Evolutionary conservation across 352 stramenopile genomes (phyloP).

Genomic region (Phytophthora pluvialis): DNA sequence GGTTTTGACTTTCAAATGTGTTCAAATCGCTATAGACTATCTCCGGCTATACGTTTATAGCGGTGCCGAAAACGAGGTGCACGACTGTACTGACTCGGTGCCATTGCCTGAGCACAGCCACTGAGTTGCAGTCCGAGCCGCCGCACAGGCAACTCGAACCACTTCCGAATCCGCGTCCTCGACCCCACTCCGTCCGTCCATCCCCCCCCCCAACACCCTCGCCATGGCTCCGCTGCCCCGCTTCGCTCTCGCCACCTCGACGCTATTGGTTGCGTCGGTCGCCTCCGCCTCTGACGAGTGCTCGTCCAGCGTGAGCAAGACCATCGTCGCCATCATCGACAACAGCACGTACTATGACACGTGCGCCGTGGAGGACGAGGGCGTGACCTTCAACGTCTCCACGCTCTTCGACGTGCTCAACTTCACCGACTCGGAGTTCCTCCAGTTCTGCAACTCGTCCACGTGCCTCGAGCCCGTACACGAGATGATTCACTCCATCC

Average conservation of each 20-base stretch:
- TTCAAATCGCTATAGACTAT: no score
- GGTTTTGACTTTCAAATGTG: no score
- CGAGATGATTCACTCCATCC: conserved; percentile 49
- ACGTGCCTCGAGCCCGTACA: conserved; percentile 61
- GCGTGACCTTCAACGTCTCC: conserved; percentile 56
- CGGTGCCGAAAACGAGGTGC: no score
- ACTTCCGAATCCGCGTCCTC: conserved; percentile 25
- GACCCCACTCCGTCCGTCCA: conserved; percentile 19
- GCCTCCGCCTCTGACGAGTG: conserved; percentile 33
- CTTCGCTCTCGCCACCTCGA: conserved; percentile 28
- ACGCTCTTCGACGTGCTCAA: conserved; percentile 53
- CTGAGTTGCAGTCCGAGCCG: conserved; percentile 5
- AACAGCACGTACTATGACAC: conserved; percentile 60
- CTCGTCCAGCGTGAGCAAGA: conserved; percentile 38
- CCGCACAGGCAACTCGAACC: neutral
- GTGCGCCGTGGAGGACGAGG: conserved; percentile 44
- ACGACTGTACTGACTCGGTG: no score
- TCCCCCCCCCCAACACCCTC: conserved; percentile 5
- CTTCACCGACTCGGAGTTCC: conserved; percentile 49
- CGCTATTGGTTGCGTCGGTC: conserved; percentile 26
- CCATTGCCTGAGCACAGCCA: conserved; percentile 24
- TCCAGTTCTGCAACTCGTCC: conserved; percentile 58
- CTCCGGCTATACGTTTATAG: no score
- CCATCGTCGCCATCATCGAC: conserved; percentile 47
- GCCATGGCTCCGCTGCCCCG: conserved; percentile 15